Evolutionary conservation across 345 rosid species (phyloP), one percentile per base, ranked within the genome.

Genomic region (Erysimum cheiranthoides): DNA sequence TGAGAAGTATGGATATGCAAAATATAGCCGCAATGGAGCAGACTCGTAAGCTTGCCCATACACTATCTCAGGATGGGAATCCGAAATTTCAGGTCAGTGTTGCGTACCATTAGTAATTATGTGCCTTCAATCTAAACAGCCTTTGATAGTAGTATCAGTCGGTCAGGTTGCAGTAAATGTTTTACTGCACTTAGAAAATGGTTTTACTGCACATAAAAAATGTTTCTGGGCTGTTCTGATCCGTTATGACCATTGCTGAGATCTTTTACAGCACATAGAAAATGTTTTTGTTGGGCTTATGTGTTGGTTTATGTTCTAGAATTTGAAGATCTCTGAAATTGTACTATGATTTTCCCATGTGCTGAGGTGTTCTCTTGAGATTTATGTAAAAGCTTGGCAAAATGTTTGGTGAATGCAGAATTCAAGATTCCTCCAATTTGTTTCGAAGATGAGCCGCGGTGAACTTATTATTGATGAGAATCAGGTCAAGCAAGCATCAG

Each of bases 381-480:
- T 35, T 59, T 50, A 34, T 67, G 14, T 68, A 39, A 43, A 38
- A 77, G 54, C 32, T 65, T 64, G 59, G 45, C 38, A 38, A 52
- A 40, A 65, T 53, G 40, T 73, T 66, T 81, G 45, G 68, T 66
- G 42, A 51, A 45, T 87, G 83, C 91, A 96, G 99, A 96, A 96
- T 85, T 96, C 99, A 53, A 93, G 86, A 82, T 93, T 96, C 86
- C 98, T 93, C 71, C 99, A 93, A 69, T 96, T 96, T 82, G 88
- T 96, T 77, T 96, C 99, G 30, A 96, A 96, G 85, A 96, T 96
- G 99, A 96, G 99, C 80, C 97, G 95, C 0, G 98, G 98, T 56
- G 97, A 96, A 83, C 98, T 96, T 74, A 91, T 96, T 64, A 82
- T 96, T 42, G 93, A 96, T 76, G 98, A 96, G 73, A 93, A 93